Evolutionary conservation across 805 yeast species (phyloP), one percentile per base, ranked within the genome.

Genomic region (Komagataella kurtzmanii): DNA sequence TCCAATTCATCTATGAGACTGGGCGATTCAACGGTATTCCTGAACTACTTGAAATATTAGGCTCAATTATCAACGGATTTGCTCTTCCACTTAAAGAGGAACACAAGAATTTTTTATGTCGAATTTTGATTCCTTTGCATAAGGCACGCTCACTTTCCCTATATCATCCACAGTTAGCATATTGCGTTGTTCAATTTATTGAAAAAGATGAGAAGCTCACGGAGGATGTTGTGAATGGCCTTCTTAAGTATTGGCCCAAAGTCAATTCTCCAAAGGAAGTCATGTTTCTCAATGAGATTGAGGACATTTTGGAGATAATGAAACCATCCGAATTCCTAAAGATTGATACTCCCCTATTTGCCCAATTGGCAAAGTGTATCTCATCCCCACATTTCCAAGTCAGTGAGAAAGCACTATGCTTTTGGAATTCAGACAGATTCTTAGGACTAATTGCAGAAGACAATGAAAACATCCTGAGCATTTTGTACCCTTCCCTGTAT

Each of bases 21-120:
- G 96, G 88, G 61, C 76, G 96, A 60, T 93, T 91, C 66, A 91
- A 93, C 64, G 99, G 99, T 57, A 81, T 93, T 53, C 95, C 95
- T 7, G 99, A 93, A 70, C 75, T 93, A 55, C 75, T 93, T 57
- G 99, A 93, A 68, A 93, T 93, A 53, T 76, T 93, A 57, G 99
- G 99, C 7, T 85, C 96, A 17, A 93, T 93, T 61, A 93, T 93
- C 63, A 93, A 93, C 68, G 99, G 99, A 12, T 93, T 93, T 73
- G 99, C 99, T 2, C 74, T 93, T 56, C 99, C 99, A 4, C 76
- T 93, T 60, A 93, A 93, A 65, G 98, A 93, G 60, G 99, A 93
- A 67, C 99, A 93, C 68, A 93, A 93, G 67, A 81, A 87, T 12
- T 93, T 93, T 60, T 69, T 93, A 56, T 81, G 87, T 40, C 75